Conservation (phyloP, 768 basidiomycete species). For the Antrodiella citrinella region DNA sequence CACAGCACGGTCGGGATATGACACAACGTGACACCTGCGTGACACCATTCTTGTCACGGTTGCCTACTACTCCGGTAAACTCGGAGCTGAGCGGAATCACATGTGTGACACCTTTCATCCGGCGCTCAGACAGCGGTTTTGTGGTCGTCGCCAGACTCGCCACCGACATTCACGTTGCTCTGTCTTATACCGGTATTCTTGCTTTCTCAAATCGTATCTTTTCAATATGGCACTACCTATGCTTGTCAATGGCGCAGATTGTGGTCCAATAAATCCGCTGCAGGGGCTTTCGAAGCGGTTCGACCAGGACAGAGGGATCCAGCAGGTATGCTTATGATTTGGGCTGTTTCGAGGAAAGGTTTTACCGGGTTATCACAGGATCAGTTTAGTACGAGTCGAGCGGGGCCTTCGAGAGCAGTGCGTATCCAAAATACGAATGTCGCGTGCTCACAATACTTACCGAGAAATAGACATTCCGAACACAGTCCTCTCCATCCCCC, state of each 20-base stretch:
- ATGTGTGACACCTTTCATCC: too few species aligned
- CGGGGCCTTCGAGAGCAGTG: slow-evolving; percentile 60
- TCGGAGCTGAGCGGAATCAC: too few species aligned
- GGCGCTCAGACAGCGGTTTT: too few species aligned
- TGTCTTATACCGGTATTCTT: too few species aligned
- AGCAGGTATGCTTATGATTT: slow-evolving; percentile 45
- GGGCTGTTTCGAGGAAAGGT: neutral
- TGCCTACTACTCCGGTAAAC: too few species aligned
- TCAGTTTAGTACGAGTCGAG: slow-evolving; percentile 52
- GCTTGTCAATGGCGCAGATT: slow-evolving; percentile 71
- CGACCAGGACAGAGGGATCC: slow-evolving; percentile 68
- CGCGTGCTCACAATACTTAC: neutral
- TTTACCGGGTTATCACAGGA: slow-evolving; percentile 52
- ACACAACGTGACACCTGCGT: too few species aligned
- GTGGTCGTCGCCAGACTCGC: too few species aligned
- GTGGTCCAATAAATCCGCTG: slow-evolving; percentile 79
- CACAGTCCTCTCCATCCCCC: slow-evolving; percentile 33
- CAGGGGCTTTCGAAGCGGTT: slow-evolving; percentile 74
- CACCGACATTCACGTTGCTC: too few species aligned
- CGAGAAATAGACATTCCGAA: slow-evolving; percentile 48
- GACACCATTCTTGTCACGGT: too few species aligned
- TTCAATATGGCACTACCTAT: slow-evolving; percentile 67
- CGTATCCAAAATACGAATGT: slow-evolving; percentile 10
- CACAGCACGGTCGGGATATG: too few species aligned
- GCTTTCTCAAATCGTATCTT: neutral